Base-by-base conservation (phyloP, 2,329 filamentous ascomycete species). In the Colletotrichum sp. region DNA sequence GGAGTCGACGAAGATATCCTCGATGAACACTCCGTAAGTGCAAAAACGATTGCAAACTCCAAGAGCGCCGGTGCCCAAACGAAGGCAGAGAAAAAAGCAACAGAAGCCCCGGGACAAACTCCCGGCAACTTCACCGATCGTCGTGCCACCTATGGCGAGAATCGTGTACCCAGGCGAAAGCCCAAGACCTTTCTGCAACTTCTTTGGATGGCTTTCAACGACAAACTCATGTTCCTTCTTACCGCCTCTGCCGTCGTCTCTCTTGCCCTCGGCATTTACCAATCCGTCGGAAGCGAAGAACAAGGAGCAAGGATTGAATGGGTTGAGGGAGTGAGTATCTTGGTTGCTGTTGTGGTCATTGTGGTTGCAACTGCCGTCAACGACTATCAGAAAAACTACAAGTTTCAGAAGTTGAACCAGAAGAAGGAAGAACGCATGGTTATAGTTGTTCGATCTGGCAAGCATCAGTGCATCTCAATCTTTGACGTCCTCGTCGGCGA, bases 401-500 rank as follows among this genome's bases (percentile, higher is more conserved):
- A 90, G 76, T 90, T 91, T 78, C 85, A 86, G 48, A 88, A 87
- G 72, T 81, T 91, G 16, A 90, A 90, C 77, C 79, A 28, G 39
- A 79, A 88, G 85, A 91, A 91, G 82, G 86, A 89, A 74, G 89
- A 91, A 77, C 87, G 89, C 56, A 85, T 88, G 78, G 89, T 91
- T 76, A 90, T 90, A 80, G 88, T 87, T 28, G 86, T 90, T 67
- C 88, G 91, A 8, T 92, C 90, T 6, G 90, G 90, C 15, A 90
- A 89, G 78, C 87, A 87, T 0, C 79, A 87, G 28, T 86, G 89
- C 81, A 85, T 92, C 28, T 90, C 89, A 0, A 86, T 92, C n/a
- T 88, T 89, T 77, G 89, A 92, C 75, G 85, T 92, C 56, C 86
- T 90, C n/a, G 91, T 90, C 27, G 91, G 91, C 64, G 91, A 93